Evolutionary conservation across 78 protist genomes (phyloP).

Genomic region (Dictyostelium brefeldianum): DNA sequence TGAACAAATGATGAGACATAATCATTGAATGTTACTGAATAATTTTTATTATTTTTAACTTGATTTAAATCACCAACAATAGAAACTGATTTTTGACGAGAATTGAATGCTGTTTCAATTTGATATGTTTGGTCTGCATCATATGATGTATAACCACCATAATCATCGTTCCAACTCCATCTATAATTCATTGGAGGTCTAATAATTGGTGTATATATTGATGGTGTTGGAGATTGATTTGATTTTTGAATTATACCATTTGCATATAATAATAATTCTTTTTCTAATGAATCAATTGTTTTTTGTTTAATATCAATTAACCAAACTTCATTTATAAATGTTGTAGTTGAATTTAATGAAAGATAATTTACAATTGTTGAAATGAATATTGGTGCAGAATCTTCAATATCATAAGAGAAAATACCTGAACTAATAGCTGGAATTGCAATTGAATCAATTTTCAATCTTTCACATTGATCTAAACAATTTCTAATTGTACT

Average conservation of each 20-base stretch:
- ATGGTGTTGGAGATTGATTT: not conserved
- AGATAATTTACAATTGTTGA: not conserved
- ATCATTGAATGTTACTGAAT: not conserved
- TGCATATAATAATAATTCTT: not conserved
- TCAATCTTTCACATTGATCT: not conserved
- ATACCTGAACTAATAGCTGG: conserved; percentile 44
- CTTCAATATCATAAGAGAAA: not conserved
- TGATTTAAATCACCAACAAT: not conserved
- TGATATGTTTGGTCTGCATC: not conserved
- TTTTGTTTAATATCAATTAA: not conserved
- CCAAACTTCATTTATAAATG: not conserved
- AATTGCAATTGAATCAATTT: not conserved
- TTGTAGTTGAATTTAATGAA: too few species aligned
- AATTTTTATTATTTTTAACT: not conserved
- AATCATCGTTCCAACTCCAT: conserved; percentile 26
- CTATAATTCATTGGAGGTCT: not conserved
- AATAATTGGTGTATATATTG: not conserved
- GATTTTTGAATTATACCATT: not conserved
- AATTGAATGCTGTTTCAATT: conserved; percentile 10
- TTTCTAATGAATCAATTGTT: not conserved
- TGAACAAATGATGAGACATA: not conserved
- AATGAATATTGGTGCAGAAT: not conserved
- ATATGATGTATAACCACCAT: not conserved
- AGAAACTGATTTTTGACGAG: not conserved
- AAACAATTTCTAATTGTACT: not conserved